A percentile compares a stretch with the other conserved stretches of the same genome.
These are phyloP conservation scores for Sugiyamaella grinbergsii DNA, from an alignment of 1,139 yeast genomes.

Conservation along the genomic window DNA sequence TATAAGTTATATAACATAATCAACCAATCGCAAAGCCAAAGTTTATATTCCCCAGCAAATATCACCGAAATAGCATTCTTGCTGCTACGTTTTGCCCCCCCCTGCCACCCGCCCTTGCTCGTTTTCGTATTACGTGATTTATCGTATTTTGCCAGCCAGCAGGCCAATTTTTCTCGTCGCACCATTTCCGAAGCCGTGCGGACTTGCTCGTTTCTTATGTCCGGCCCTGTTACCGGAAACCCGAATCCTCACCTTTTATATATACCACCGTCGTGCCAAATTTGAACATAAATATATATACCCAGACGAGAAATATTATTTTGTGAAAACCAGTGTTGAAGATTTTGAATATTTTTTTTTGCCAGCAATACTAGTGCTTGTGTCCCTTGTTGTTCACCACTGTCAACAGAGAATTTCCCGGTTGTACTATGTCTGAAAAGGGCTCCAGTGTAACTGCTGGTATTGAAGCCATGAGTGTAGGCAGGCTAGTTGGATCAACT, in stretches of 20 bases:
- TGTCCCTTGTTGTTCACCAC: too few species aligned
- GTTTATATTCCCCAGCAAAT: too few species aligned
- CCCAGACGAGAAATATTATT: too few species aligned
- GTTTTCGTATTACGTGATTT: neutral
- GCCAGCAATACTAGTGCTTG: too few species aligned
- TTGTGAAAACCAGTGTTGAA: too few species aligned
- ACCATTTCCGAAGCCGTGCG: slow-evolving; percentile 1
- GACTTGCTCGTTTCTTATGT: neutral
- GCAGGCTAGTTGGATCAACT: neutral
- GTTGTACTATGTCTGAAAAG: neutral
- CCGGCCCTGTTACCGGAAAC: slow-evolving; percentile 10
- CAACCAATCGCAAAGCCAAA: too few species aligned
- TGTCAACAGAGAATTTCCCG: too few species aligned
- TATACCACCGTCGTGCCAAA: neutral
- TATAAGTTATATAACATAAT: too few species aligned
- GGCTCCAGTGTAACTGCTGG: neutral
- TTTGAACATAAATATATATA: neutral
- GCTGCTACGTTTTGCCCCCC: too few species aligned
- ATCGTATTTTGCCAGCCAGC: neutral
- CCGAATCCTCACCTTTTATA: neutral
- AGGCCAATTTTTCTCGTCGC: neutral
- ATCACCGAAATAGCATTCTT: too few species aligned
- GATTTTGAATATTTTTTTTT: too few species aligned
- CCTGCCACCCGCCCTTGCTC: too few species aligned
- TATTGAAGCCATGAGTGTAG: neutral